phyloP scores from a whole-genome alignment of 495 filamentous ascomycete species.

The Neurospora sp. region DNA sequence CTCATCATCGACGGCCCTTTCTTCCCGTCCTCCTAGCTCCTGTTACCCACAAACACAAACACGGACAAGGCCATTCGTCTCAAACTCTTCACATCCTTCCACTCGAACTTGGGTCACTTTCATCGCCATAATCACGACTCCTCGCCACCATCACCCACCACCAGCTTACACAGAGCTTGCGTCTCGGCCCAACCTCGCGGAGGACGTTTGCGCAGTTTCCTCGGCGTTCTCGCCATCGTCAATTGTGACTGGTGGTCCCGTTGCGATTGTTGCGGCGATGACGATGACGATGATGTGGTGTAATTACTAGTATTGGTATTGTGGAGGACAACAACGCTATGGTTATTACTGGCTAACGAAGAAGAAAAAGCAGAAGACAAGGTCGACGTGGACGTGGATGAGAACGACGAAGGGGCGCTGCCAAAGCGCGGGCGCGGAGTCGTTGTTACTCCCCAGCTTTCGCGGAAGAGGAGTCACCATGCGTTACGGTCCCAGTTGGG shows the following conservation, averaged over 20 bases:
- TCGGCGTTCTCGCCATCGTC: constrained; percentile 13
- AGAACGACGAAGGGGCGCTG: constrained; percentile 10
- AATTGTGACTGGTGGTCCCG: not conserved
- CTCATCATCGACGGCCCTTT: too few relatives aligned
- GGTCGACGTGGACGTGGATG: not conserved
- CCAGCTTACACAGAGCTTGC: constrained; percentile 18
- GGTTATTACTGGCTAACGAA: not conserved
- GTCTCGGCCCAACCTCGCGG: constrained; percentile 25
- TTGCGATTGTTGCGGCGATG: constrained; percentile 12
- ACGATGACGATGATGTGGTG: constrained; percentile 1
- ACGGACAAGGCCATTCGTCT: too few relatives aligned
- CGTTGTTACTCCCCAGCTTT: constrained; percentile 2
- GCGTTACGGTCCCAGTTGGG: constrained; percentile 71
- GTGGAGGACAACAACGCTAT: not conserved
- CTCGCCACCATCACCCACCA: constrained; percentile 1
- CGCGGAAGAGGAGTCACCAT: constrained; percentile 42
- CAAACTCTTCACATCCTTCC: too few relatives aligned
- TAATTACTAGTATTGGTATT: constrained; percentile 1
- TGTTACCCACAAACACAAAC: too few relatives aligned
- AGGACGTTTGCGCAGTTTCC: constrained; percentile 39
- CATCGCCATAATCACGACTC: not conserved
- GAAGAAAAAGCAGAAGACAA: not conserved
- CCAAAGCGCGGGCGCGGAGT: constrained; percentile 16
- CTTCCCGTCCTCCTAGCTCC: not conserved
- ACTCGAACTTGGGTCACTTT: not conserved